These are phyloP conservation scores for Alternaria ventricosa DNA, from an alignment of 2,329 filamentous ascomycete genomes.

Conservation along the genomic window DNA sequence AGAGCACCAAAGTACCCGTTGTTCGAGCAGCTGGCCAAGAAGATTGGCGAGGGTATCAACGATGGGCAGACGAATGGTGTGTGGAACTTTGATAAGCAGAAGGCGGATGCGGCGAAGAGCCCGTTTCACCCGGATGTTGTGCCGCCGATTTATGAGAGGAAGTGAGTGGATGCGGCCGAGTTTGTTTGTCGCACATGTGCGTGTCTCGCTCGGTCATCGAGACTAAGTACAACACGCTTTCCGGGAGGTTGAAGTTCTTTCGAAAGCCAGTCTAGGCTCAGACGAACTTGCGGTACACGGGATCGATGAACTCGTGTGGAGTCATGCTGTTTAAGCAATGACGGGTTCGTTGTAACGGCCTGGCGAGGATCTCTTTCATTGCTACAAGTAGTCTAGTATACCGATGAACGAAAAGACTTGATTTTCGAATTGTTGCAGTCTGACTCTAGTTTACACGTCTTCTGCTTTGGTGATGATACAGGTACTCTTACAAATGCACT, in stretches of 20 bases:
- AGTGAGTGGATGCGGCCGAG: not conserved
- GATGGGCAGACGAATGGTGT: conserved; percentile 72
- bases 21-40: conserved; percentile 57
- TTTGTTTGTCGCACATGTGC: not conserved
- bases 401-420: not conserved
- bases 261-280: not conserved
- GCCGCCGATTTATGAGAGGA: conserved; percentile 35
- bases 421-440: too few relatives aligned
- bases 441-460: not conserved
- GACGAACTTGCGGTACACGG: not conserved
- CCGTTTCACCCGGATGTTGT: conserved; percentile 38
- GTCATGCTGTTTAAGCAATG: not conserved
- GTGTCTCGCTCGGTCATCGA: too few relatives aligned
- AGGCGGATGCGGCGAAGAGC: conserved; percentile 46
- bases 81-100: conserved; percentile 70
- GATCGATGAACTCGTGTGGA: not conserved
- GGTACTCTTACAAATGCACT: not conserved
- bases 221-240: too few relatives aligned
- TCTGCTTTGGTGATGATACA: not conserved
- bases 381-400: not conserved
- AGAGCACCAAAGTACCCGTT: conserved; percentile 47
- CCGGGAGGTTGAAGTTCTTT: too few relatives aligned
- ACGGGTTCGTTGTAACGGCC: not conserved
- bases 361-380: not conserved
- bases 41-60: conserved; percentile 60